These are phyloP conservation scores for Gaultheria prostrata DNA, from an alignment of 148 eudicot species.

Conservation along the genomic window DNA sequence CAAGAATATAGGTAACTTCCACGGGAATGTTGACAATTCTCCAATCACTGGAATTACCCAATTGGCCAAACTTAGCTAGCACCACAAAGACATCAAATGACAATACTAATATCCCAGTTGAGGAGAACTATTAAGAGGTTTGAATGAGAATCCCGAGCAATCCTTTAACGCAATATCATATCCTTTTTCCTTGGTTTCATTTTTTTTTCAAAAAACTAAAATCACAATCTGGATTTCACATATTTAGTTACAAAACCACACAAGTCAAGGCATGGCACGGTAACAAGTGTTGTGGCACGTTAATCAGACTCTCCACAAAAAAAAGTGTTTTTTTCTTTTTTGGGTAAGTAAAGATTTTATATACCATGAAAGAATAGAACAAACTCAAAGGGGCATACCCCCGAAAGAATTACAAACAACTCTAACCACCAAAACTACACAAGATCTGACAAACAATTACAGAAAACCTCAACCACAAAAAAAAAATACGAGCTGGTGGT, in stretches of 20 bases:
- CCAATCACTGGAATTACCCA: not conserved
- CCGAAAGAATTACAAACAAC: too few species aligned
- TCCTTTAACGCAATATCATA: not conserved
- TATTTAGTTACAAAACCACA: not conserved
- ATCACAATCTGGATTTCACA: not conserved
- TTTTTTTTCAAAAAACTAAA: not conserved
- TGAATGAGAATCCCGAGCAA: not conserved
- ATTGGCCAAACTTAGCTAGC: not conserved
- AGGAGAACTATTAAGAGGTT: not conserved
- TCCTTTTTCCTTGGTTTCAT: not conserved
- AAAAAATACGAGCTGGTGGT: too few species aligned
- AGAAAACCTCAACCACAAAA: too few species aligned
- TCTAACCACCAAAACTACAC: too few species aligned
- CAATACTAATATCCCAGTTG: not conserved
- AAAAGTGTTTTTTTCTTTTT: too few species aligned
- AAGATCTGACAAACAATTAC: too few species aligned
- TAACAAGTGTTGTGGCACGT: not conserved
- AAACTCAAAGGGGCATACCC: too few species aligned
- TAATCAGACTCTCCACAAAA: not conserved
- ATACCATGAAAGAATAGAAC: too few species aligned
- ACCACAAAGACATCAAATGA: not conserved
- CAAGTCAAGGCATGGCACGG: not conserved
- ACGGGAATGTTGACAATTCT: not conserved
- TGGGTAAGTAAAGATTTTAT: too few species aligned
- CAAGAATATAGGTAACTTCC: not conserved